Conservation (phyloP, 225 moss, liverwort and hornwort genomes). For the Ulota crispa region DNA sequence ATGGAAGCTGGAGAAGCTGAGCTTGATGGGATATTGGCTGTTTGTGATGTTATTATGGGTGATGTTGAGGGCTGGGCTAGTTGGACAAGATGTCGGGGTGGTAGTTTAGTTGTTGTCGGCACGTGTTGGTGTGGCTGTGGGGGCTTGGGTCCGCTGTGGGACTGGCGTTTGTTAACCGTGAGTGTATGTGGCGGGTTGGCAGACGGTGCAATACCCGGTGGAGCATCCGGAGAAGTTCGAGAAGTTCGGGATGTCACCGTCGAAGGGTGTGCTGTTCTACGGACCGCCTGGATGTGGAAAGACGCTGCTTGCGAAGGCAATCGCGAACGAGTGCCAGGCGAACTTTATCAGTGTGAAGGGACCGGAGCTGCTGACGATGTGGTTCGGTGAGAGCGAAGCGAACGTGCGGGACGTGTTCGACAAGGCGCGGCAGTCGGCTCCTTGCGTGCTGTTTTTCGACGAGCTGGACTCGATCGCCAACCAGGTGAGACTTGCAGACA, state of each 20-base stretch:
- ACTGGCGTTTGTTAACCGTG: neutral
- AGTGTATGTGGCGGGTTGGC: neutral
- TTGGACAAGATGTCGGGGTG: neutral
- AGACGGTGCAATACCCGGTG: constrained; percentile 98
- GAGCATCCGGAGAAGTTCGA: constrained; percentile 99
- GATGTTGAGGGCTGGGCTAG: neutral
- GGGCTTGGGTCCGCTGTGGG: neutral
- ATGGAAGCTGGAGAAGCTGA: neutral
- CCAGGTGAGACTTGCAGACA: constrained; percentile 45
- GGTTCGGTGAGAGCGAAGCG: constrained; percentile 98
- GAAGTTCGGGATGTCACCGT: constrained; percentile 99
- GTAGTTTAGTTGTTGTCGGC: neutral
- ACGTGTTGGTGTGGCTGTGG: neutral
- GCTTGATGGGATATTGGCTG: neutral
- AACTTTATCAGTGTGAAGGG: constrained; percentile 99
- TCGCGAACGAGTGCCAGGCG: constrained; percentile 91
- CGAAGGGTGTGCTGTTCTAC: constrained; percentile 95
- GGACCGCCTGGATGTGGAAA: constrained; percentile 96
- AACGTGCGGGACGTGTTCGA: constrained; percentile 93
- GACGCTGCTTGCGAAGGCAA: constrained; percentile 91
- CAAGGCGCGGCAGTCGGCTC: constrained; percentile 96
- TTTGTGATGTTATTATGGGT: neutral
- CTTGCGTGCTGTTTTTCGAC: constrained; percentile 95
- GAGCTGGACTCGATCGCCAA: constrained; percentile 95
- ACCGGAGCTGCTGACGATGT: constrained; percentile 93